Base-by-base conservation (phyloP, 495 filamentous ascomycete genomes). In the Penicillium silybi region DNA sequence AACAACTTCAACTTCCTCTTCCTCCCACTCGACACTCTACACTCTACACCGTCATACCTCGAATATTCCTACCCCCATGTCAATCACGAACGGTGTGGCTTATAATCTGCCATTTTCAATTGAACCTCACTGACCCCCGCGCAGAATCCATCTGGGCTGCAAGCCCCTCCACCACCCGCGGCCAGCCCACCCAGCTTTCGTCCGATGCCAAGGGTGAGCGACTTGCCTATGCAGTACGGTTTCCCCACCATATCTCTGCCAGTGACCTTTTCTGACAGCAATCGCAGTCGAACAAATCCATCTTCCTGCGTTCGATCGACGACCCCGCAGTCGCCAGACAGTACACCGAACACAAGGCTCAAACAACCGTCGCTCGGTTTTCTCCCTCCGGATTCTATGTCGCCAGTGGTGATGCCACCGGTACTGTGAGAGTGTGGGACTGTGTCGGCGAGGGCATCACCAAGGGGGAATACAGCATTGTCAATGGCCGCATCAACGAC, bases 321-420 rank as follows among this genome's bases (percentile, higher is more conserved):
- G 74, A 95, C 68, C 92, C 95, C 43, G 78, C 88, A 44, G 61
- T 82, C 40, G 81, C 83, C 67, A 87, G 85, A 55, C 91, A 97
- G 70, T 97, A 98, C 72, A 92, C 86, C 19, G 81, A 84, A 58
- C 93, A 98, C 72, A 96, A 90, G 22, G 75, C 86, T 27, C 80
- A 82, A 46, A 92, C 91, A 0, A 96, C 90, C 6, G 91, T 97
- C 52, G 93, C 95, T 39, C 88, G 89, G 37, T 97, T 98, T 73
- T 85, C 95, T 4, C 93, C 93, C 2, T 95, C 89, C 9, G 93
- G 95, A 37, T 97, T 87, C 77, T 97, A 92, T 56, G 81, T 97
- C 52, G 93, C 95, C n/a, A 92, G 88, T 52, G 93, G 92, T 50
- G 93, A 98, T 73, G 80, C 84, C 2, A 81, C 84, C 2, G 93